Evolutionary conservation across 371 early-diverging fungal species (phyloP).

Genomic region (Mortierella sp.): DNA sequence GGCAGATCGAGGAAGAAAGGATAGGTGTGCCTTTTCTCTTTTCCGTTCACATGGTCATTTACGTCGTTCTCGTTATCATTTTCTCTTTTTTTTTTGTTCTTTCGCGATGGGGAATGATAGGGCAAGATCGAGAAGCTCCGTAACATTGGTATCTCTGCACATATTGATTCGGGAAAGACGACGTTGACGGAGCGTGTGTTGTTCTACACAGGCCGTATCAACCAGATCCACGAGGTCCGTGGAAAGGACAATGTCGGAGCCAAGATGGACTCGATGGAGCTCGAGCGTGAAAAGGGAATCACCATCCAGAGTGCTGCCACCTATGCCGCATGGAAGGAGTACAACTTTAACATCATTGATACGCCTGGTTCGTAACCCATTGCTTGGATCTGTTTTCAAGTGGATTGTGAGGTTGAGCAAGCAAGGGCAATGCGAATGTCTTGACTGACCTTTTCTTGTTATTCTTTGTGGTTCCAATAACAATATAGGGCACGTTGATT

Average conservation of each 20-base stretch:
- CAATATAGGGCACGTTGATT: constrained; percentile 91
- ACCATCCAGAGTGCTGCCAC: constrained; percentile 95
- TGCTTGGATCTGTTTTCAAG: background rate
- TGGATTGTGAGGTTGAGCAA: too few species aligned
- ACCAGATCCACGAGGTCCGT: constrained; percentile 97
- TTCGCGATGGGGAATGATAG: constrained; percentile 7
- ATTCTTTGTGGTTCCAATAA: background rate
- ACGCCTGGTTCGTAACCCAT: constrained; percentile 77
- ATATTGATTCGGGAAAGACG: constrained; percentile 99
- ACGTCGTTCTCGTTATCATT: background rate
- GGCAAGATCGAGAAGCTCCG: constrained; percentile 71
- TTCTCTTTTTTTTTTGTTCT: background rate
- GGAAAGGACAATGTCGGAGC: constrained; percentile 98
- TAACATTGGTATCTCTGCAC: constrained; percentile 99
- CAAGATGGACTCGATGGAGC: constrained; percentile 99
- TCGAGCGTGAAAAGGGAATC: constrained; percentile 97
- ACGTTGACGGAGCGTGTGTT: constrained; percentile 98
- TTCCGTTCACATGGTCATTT: too few species aligned
- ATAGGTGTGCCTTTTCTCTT: too few species aligned
- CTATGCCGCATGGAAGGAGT: constrained; percentile 83
- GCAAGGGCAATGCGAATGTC: background rate
- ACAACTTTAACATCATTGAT: constrained; percentile 92
- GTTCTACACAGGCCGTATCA: constrained; percentile 96
- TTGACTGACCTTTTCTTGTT: background rate
- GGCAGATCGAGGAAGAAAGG: too few species aligned